These are phyloP conservation scores for Mycocentrospora acerina DNA, from an alignment of 2,329 filamentous ascomycete genomes.

Conservation along the genomic window DNA sequence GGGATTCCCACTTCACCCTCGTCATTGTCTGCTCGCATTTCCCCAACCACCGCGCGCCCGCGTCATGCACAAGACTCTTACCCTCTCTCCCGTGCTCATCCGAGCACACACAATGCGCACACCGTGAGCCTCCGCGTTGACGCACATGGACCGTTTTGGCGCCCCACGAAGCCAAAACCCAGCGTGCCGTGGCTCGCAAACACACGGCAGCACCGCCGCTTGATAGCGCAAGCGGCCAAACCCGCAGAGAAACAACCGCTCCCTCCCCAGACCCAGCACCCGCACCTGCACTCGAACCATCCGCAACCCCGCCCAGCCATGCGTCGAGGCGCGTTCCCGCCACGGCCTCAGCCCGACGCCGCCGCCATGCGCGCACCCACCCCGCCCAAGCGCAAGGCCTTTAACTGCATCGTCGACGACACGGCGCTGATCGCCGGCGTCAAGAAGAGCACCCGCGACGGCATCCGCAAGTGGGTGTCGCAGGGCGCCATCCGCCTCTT, in stretches of 20 bases:
- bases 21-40: slow-evolving; percentile 12
- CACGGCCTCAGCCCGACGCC: slow-evolving; percentile 29
- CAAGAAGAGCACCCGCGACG: slow-evolving; percentile 54
- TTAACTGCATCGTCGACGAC: slow-evolving; percentile 58
- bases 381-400: slow-evolving; percentile 47
- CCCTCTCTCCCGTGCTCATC: slow-evolving; percentile 21
- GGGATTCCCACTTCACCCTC: slow-evolving; percentile 13
- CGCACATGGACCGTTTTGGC: slow-evolving; percentile 23
- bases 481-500: slow-evolving; percentile 53
- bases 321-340: slow-evolving; percentile 35
- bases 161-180: slow-evolving; percentile 24
- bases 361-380: slow-evolving; percentile 28
- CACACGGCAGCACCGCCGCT: slow-evolving; percentile 1
- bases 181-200: slow-evolving; percentile 13
- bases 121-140: slow-evolving; percentile 25
- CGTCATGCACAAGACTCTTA: slow-evolving; percentile 22
- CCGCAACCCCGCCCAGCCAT: slow-evolving; percentile 22
- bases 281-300: too few relatives aligned
- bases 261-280: neutral
- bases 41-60: slow-evolving; percentile 13
- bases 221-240: too few relatives aligned
- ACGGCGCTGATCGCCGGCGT: slow-evolving; percentile 53
- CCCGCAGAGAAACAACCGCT: too few relatives aligned
- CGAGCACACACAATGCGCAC: slow-evolving; percentile 24
- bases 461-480: slow-evolving; percentile 54